Conservation (phyloP, 2,329 filamentous ascomycete species). For the Paecilomyces variotii region DNA sequence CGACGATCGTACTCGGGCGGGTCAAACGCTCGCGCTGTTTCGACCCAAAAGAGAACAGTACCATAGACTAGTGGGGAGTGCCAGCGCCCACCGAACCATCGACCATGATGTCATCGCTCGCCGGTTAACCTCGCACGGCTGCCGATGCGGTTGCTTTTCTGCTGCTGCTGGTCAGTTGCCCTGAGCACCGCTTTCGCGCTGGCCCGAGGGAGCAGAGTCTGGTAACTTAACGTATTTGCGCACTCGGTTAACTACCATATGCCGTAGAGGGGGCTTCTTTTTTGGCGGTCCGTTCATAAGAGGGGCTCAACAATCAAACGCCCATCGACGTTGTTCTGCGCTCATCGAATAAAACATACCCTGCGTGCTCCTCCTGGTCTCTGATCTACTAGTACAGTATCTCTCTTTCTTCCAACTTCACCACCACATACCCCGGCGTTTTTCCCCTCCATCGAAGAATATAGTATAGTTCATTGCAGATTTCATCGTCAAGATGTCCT, state of each 20-base stretch:
- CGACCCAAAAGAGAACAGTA: neutral
- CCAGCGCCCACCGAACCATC: neutral
- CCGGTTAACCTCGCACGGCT: conserved; percentile 4
- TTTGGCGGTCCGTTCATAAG: neutral
- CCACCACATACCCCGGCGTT: neutral
- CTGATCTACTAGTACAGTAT: neutral
- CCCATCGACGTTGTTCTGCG: neutral
- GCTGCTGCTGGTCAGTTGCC: neutral
- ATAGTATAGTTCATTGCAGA: neutral
- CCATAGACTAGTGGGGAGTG: neutral
- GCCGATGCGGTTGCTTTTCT: conserved; percentile 2
- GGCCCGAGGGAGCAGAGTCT: neutral
- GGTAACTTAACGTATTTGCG: neutral
- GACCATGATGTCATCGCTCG: conserved; percentile 21
- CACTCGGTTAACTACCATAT: neutral
- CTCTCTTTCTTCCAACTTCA: neutral
- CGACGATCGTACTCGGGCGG: conserved; percentile 16
- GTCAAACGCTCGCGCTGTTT: conserved; percentile 23
- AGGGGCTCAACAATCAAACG: neutral
- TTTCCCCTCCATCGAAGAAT: neutral
- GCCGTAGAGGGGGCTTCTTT: neutral
- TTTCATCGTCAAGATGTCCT: conserved; percentile 43
- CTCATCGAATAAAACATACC: neutral
- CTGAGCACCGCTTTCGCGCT: neutral
- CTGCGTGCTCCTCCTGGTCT: neutral